Evolutionary conservation across 306 rosid genomes (phyloP), one percentile per base, ranked within the genome.

Genomic region (Cajanus cajan): DNA sequence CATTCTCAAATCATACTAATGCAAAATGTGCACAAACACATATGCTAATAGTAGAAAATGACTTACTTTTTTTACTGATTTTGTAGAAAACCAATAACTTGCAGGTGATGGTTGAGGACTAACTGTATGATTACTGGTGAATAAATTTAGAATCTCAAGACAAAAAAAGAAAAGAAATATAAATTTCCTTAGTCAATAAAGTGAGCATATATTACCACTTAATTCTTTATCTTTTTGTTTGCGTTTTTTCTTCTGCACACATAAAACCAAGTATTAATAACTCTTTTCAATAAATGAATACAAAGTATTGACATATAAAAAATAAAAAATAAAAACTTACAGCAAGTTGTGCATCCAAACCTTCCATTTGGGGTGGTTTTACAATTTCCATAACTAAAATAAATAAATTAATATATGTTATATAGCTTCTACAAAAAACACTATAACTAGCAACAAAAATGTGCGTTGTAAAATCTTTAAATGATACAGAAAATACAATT

Each of bases 311-410:
- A 45, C 33, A 51, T 41, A 6, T 12, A 21, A 57, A 66, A 12
- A 4, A 28, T 1, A 9, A 16, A 21, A 57, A 66, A 12, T 3
- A 76, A 48, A 63, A 77, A 80, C 88, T 83, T 77, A 95, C 99
- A 16, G 82, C 85, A 69, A 90, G 37, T 62, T 81, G 61, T 73
- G 33, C 80, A 67, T 90, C 94, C 63, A 95, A 84, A 65, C 97
- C 98, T 9, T 90, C 97, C 96, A 95, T 90, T 45, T 28, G 59
- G 8, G 99, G 97, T 76, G 90, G 98, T 19, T 88, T 83, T 78
- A 83, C 57, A 80, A 36, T 52, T 83, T 57, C 73, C 78, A 87
- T 65, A 82, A 81, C 99, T 93, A 88, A 84, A 89, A 89, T 8
- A 69, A 22, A 85, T 28, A 28, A 28, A 16, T 75, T 19, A 70